Conservation (phyloP, 768 basidiomycete genomes). For the Naematelia aurantialba region DNA sequence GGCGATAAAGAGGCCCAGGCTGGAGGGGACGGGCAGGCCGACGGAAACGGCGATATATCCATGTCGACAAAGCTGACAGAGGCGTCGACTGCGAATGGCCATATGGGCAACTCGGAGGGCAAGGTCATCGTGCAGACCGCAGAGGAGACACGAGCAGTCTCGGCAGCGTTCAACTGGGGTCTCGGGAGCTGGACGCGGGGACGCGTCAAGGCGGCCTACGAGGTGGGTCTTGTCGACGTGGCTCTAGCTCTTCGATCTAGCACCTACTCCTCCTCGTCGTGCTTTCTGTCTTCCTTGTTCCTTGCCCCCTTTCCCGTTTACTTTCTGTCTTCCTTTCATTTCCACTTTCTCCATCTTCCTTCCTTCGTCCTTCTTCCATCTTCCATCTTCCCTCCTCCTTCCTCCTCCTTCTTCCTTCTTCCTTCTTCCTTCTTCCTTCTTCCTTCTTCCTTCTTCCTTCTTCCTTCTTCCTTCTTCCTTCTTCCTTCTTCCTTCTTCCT, state of each 20-base stretch:
- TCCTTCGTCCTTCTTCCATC: neutral
- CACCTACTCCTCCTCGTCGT: no score
- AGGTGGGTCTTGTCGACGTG: constrained; percentile 26
- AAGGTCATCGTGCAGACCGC: constrained; percentile 29
- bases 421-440: neutral
- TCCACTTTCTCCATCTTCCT: neutral
- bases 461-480: constrained; percentile 1
- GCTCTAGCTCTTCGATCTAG: no score
- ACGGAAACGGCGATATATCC: neutral
- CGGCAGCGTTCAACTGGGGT: constrained; percentile 18
- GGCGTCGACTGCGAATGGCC: neutral
- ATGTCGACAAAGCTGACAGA: neutral
- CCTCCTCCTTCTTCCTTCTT: neutral
- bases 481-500: neutral
- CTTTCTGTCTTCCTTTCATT: neutral
- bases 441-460: neutral
- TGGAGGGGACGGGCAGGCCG: neutral
- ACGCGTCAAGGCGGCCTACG: constrained; percentile 35
- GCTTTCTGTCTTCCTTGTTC: no score
- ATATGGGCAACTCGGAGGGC: constrained; percentile 6
- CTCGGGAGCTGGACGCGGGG: constrained; percentile 32
- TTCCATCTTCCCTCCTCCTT: neutral
- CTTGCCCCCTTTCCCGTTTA: neutral
- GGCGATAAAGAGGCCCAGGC: constrained; percentile 10
- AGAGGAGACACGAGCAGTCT: constrained; percentile 10